Percentiles rank a stretch among this genome's conserved stretches.
phyloP scores from a whole-genome alignment of 164 flowering plant genomes.

The Vitis amurensis region DNA sequence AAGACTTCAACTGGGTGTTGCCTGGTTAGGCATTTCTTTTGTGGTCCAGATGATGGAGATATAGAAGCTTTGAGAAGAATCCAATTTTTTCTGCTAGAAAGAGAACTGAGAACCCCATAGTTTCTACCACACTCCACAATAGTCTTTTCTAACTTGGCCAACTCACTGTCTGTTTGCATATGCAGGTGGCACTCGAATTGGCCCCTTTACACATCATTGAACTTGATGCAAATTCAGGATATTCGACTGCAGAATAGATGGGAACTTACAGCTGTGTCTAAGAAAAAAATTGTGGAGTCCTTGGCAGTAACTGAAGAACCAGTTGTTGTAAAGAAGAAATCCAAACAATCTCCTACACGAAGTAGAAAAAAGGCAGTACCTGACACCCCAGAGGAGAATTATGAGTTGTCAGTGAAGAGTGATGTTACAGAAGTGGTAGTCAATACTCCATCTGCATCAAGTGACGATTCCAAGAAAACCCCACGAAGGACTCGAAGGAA shows the following conservation, averaged over 20 bases:
- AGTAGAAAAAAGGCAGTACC: constrained; percentile 46
- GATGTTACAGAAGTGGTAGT: constrained; percentile 22
- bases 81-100: no score
- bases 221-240: constrained; percentile 28
- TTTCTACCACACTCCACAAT: no score
- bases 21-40: no score
- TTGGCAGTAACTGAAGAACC: constrained; percentile 26
- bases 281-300: constrained; percentile 25
- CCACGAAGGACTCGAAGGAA: constrained; percentile 38
- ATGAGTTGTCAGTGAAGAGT: constrained; percentile 12
- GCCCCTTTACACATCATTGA: constrained; percentile 16
- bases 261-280: constrained; percentile 32
- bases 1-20: no score
- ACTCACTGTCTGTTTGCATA: constrained; percentile 2
- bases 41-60: no score
- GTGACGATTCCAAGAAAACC: constrained; percentile 24
- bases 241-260: constrained; percentile 31
- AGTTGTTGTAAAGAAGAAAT: constrained; percentile 27
- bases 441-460: constrained; percentile 11
- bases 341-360: constrained; percentile 36
- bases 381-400: constrained; percentile 26
- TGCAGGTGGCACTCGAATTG: constrained; percentile 48
- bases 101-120: no score
- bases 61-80: no score
- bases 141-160: neutral